A percentile compares a stretch with the other conserved stretches of the same genome.
Conservation (phyloP, 2,329 filamentous ascomycete genomes). For the Eutypella sp. region DNA sequence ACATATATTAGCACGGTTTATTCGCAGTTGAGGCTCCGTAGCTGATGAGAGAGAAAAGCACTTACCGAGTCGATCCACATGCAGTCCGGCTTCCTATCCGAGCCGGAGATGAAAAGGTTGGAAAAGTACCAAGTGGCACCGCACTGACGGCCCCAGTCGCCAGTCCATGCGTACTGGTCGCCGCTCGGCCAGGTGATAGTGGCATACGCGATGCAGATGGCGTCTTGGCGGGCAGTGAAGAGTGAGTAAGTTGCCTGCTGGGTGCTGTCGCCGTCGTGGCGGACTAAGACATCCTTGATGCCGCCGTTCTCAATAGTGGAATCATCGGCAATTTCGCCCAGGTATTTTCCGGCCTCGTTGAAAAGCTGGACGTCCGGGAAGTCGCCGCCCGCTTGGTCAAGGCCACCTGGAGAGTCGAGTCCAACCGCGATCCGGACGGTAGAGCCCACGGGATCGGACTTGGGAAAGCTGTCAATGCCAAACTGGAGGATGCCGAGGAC, state of each 20-base stretch:
- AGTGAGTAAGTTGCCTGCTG: constrained; percentile 21
- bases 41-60: too few relatives aligned
- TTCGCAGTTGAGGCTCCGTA: too few relatives aligned
- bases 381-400: constrained; percentile 18
- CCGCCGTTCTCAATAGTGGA: constrained; percentile 14
- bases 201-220: constrained; percentile 19
- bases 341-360: constrained; percentile 19
- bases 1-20: neutral
- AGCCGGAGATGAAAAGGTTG: constrained; percentile 12
- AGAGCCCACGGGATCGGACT: constrained; percentile 8
- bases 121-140: constrained; percentile 22
- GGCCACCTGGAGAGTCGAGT: constrained; percentile 14
- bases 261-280: constrained; percentile 10
- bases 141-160: constrained; percentile 21
- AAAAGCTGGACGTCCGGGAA: constrained; percentile 23
- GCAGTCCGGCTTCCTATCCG: constrained; percentile 13
- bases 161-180: constrained; percentile 17
- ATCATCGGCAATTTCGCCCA: constrained; percentile 15
- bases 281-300: constrained; percentile 11
- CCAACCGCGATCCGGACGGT: constrained; percentile 14
- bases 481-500: constrained; percentile 18
- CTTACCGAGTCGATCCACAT: constrained; percentile 18
- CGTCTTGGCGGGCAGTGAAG: constrained; percentile 22
- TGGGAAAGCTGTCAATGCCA: constrained; percentile 12
- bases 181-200: constrained; percentile 14